Evolutionary conservation across 495 filamentous ascomycete genomes (phyloP).

Genomic region (Xylaria bambusicola): DNA sequence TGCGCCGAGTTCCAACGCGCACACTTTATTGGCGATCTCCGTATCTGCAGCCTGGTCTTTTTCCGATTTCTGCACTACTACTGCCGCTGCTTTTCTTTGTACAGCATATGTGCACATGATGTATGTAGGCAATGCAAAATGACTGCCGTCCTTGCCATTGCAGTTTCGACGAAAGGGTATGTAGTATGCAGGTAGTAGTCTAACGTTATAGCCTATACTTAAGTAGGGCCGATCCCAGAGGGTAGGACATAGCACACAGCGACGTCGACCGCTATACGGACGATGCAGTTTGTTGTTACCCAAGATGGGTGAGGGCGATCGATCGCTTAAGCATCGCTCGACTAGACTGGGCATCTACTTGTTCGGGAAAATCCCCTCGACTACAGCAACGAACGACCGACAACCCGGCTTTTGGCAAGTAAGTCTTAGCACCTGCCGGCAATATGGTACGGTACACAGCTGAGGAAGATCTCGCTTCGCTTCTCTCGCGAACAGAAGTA

Average conservation of each 20-base stretch:
- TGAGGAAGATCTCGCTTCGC: slow-evolving; percentile 1
- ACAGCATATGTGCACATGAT: not conserved
- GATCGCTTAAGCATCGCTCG: slow-evolving; percentile 6
- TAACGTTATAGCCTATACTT: slow-evolving; percentile 1
- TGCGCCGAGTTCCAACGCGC: not conserved
- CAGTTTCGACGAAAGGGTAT: no score
- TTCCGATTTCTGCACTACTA: not conserved
- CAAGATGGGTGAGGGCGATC: not conserved
- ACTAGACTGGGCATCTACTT: not conserved
- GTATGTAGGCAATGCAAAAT: no score
- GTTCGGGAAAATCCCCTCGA: not conserved
- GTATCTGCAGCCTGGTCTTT: not conserved
- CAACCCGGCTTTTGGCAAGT: no score
- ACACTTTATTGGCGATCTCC: slow-evolving; percentile 9
- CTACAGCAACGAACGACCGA: not conserved
- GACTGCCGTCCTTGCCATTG: no score
- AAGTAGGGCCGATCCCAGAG: slow-evolving; percentile 8
- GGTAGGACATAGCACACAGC: not conserved
- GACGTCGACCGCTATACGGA: slow-evolving; percentile 3
- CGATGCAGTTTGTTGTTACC: slow-evolving; percentile 7
- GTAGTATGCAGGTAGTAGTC: no score
- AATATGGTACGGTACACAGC: not conserved
- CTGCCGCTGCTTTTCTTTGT: not conserved
- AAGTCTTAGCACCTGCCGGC: not conserved
- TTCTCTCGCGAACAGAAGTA: no score